Evolutionary conservation across 768 basidiomycete genomes (phyloP), one percentile per base, ranked within the genome.

Genomic region (Agaricus subrufescens): DNA sequence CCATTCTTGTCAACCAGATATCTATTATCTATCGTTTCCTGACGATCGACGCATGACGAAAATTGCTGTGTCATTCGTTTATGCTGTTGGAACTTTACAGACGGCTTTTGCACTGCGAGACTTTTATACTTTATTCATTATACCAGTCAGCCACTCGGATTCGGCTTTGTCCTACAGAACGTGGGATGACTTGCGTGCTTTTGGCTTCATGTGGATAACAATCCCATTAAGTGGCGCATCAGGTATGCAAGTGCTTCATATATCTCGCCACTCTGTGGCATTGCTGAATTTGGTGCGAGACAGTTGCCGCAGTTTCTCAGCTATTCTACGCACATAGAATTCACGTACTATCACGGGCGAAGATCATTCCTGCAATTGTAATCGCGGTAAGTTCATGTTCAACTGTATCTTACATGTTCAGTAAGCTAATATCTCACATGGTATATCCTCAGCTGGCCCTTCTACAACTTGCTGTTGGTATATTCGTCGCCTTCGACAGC

Each of bases 191-290:
- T 5, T 27, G 27, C 9, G 5, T 27, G 29, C 11, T 3, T 50
- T 46, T 46, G 52, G 52, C 15, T 54, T 54, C 34, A 46, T 37
- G 52, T 54, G 52, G 52, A 38, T 54, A 15, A 46, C 52, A 9
- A 46, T 54, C n/a, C 52, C 52, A 23, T 31, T 38, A 4, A 37
- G 43, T 11, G 38, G 45, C 10, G n/a, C 52, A 19, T 19, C 19
- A 19, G 19, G 19, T 19, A 19, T 19, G 19, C 19, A 19, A 19
- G 19, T 19, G 19, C 19, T 19, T 19, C 19, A 19, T 19, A 19
- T 19, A 19, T 19, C 19, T 19, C 19, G 19, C 19, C 19, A 19
- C 19, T 19, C 7, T 14, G 1, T 38, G 8, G 8, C 30, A n/a
- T 25, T 29, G 23, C 14, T n/a, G 8, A n/a, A 19, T 19, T 19